phyloP scores from a whole-genome alignment of 2,329 filamentous ascomycete species.

The Xylaria polymorpha region DNA sequence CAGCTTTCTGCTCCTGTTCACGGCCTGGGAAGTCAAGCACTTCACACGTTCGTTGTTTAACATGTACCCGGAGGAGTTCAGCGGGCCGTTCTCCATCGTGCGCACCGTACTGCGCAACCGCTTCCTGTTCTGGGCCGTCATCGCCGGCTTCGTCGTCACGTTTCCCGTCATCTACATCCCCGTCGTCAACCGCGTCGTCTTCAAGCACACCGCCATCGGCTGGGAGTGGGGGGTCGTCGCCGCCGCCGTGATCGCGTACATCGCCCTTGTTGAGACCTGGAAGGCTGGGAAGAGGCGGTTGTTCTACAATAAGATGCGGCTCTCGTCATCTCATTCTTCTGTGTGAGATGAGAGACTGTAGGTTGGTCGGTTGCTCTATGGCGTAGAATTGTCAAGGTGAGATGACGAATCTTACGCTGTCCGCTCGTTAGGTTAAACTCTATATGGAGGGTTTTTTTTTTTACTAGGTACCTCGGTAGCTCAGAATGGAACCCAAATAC shows the following conservation, averaged over 20 bases:
- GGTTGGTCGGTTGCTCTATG: neutral
- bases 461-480: neutral
- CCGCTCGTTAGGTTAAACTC: constrained; percentile 5
- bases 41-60: constrained; percentile 76
- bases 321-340: neutral
- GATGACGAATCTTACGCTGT: constrained; percentile 7
- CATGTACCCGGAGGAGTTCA: constrained; percentile 67
- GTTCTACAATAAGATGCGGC: constrained; percentile 13
- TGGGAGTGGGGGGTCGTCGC: constrained; percentile 80
- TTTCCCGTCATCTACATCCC: constrained; percentile 77
- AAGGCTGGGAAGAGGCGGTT: constrained; percentile 72
- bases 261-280: constrained; percentile 74
- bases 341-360: neutral
- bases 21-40: constrained; percentile 80
- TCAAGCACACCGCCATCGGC: constrained; percentile 74
- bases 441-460: neutral
- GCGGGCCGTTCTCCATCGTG: constrained; percentile 59
- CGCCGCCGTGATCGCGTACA: constrained; percentile 68
- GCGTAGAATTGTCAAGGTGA: constrained; percentile 16
- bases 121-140: constrained; percentile 73
- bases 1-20: constrained; percentile 74
- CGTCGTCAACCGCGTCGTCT: constrained; percentile 72
- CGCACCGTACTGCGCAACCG: constrained; percentile 75
- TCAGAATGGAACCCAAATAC: constrained; percentile 17
- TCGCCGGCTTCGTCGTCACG: constrained; percentile 68